phyloP scores from a whole-genome alignment of 23 red algal species.

The Chondrus crispus region DNA sequence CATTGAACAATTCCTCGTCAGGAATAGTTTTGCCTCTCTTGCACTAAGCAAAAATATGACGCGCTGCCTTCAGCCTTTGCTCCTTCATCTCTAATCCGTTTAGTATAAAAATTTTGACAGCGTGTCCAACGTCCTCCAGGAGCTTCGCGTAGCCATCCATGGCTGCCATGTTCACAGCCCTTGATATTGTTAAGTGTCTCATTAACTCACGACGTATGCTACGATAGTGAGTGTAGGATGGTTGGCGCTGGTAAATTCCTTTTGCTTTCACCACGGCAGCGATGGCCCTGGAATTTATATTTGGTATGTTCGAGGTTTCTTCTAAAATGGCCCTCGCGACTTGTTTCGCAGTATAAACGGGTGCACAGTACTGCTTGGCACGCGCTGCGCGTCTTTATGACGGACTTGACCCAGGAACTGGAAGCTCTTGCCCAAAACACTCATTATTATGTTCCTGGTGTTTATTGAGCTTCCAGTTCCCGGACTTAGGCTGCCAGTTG shows the following conservation, averaged over 20 bases:
- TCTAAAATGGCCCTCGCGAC: background rate
- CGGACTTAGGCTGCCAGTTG: slow-evolving; percentile 2
- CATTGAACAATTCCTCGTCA: background rate
- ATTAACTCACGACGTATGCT: background rate
- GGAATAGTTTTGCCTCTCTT: background rate
- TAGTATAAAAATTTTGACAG: background rate
- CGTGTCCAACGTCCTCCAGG: background rate
- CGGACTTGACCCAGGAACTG: background rate
- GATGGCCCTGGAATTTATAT: background rate
- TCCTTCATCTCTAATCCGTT: background rate
- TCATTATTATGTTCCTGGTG: background rate
- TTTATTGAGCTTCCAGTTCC: slow-evolving; percentile 28
- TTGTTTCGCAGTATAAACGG: background rate
- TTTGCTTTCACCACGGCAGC: background rate
- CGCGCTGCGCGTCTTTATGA: no score
- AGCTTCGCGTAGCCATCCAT: background rate
- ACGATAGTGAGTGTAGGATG: background rate
- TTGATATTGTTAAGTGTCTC: background rate
- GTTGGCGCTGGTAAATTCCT: background rate
- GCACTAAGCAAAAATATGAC: background rate
- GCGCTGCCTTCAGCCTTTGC: background rate
- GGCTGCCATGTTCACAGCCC: background rate
- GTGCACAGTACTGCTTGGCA: background rate
- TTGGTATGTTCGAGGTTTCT: background rate
- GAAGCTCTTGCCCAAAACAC: background rate